Base-by-base conservation (phyloP, 1,284 basidiomycete species). In the Malassezia sp. region DNA sequence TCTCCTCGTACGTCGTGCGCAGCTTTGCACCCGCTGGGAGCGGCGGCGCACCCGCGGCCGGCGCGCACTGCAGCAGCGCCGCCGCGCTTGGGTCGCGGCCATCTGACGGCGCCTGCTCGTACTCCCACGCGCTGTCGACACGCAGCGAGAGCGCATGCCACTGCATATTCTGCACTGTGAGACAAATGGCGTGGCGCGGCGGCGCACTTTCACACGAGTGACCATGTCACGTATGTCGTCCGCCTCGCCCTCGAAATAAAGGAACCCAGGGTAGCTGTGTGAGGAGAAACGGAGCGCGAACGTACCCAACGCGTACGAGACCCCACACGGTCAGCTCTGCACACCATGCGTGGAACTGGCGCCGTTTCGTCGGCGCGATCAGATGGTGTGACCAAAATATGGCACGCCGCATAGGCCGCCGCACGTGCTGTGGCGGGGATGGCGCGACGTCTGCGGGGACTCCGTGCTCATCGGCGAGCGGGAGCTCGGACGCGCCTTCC, bases 181-280 rank as follows among this genome's bases (percentile, higher is more conserved):
- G 27, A 12, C 6, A 27, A 27, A 27, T 31, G 7, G 6, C 7
- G 26, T 12, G 26, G 7, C 7, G 7, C 12, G n/a, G n/a, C 5
- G 20, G 24, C 39, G 31, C 17, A 45, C 53, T 33, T 58, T 58
- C 23, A 58, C 48, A 18, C 51, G 41, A 14, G 32, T 34, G 3
- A 47, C 42, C 38, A 58, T 54, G 7, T 58, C 54, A 12, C 35
- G 46, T 2, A 58, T 46, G 21, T 58, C 53, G 11, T 45, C 37
- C 5, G 22, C 23, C 17, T 35, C 29, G 12, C 56, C 56, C 36
- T 58, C 56, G 20, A 56, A 58, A 21, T 32, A 42, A 3, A 58
- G 41, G 24, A 45, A 58, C 17, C 56, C 56, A 20, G 56, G 56
- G 32, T 56, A 53, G n/a, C n/a, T n/a, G n/a, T n/a, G n/a, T n/a